A percentile compares a stretch with the other conserved stretches of the same genome.
These are phyloP conservation scores for Cryptococcus jaspeensis DNA, from an alignment of 1,284 basidiomycete species.

Conservation along the genomic window DNA sequence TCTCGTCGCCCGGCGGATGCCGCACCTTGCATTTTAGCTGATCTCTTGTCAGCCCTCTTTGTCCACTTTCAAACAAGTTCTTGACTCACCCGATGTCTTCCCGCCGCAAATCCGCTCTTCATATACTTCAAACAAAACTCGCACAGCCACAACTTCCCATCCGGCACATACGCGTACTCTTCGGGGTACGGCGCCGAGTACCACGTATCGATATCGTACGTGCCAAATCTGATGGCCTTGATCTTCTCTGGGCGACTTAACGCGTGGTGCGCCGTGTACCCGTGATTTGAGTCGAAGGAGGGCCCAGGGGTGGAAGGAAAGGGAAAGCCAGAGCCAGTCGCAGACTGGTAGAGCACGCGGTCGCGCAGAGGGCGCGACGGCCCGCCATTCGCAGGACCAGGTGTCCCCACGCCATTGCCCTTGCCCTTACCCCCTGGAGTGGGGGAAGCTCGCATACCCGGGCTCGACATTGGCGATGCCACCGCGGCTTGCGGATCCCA, in stretches of 20 bases:
- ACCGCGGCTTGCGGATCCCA: slow-evolving; percentile 24
- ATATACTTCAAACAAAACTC: slow-evolving; percentile 99
- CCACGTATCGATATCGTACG: slow-evolving; percentile 96
- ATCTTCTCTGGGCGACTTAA: slow-evolving; percentile 55
- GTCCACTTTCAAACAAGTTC: neutral
- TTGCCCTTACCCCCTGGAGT: slow-evolving; percentile 11
- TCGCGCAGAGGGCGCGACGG: slow-evolving; percentile 48
- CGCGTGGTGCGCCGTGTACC: slow-evolving; percentile 1
- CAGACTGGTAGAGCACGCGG: slow-evolving; percentile 36
- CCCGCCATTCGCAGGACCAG: slow-evolving; percentile 18
- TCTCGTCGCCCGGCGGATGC: slow-evolving; percentile 97
- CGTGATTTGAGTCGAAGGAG: neutral
- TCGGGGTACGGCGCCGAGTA: slow-evolving; percentile 99
- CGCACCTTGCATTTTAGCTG: slow-evolving; percentile 92
- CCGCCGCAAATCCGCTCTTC: slow-evolving; percentile 87
- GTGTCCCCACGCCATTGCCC: too few relatives aligned
- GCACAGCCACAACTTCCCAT: slow-evolving; percentile 93
- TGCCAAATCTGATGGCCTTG: slow-evolving; percentile 86
- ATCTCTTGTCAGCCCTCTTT: slow-evolving; percentile 2
- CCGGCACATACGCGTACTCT: slow-evolving; percentile 90
- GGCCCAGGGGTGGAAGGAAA: slow-evolving; percentile 11
- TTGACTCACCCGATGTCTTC: slow-evolving; percentile 73
- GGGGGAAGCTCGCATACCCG: slow-evolving; percentile 5
- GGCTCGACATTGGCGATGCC: slow-evolving; percentile 21
- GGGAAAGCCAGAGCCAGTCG: slow-evolving; percentile 17